Conservation (phyloP, 352 stramenopile genomes). For the Halophytophthora polymorphica region DNA sequence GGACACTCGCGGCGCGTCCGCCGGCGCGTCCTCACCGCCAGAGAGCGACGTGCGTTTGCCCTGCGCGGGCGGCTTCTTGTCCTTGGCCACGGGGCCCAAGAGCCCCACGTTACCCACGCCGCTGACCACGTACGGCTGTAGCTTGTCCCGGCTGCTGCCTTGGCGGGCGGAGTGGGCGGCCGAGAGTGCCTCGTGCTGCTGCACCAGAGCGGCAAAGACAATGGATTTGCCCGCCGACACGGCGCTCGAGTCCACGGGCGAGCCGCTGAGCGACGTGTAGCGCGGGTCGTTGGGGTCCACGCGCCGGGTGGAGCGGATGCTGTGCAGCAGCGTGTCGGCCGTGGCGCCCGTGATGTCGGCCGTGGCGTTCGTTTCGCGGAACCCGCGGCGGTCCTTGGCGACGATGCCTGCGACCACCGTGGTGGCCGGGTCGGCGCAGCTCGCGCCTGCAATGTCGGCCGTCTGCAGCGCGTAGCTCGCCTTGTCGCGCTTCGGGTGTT, state of each 20-base stretch:
- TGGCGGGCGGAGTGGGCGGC: conserved; percentile 10
- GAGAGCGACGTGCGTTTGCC: conserved; percentile 16
- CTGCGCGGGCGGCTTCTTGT: conserved; percentile 21
- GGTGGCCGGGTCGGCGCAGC: conserved; percentile 43
- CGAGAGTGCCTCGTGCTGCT: conserved; percentile 38
- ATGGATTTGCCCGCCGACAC: conserved; percentile 69
- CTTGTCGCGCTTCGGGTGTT: conserved; percentile 54
- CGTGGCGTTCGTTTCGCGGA: conserved; percentile 53
- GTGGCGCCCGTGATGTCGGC: conserved; percentile 60
- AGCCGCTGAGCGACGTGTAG: conserved; percentile 60
- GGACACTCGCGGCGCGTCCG: conserved; percentile 10
- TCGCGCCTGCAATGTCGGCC: conserved; percentile 61
- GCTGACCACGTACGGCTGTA: conserved; percentile 36
- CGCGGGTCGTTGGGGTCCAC: conserved; percentile 64
- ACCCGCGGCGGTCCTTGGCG: conserved; percentile 54
- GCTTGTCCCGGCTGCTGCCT: conserved; percentile 9
- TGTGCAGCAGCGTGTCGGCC: conserved; percentile 64
- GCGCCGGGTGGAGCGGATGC: conserved; percentile 60
- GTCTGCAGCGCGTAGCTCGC: conserved; percentile 51
- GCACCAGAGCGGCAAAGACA: conserved; percentile 57
- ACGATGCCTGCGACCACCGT: conserved; percentile 57
- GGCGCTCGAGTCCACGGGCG: conserved; percentile 55
- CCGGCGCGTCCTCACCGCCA: conserved; percentile 11
- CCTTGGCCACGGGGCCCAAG: conserved; percentile 11
- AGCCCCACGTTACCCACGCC: conserved; percentile 61